A percentile compares a stretch with the other conserved stretches of the same genome.
These are phyloP conservation scores for Pseudogymnoascus sp. DNA, from an alignment of 2,329 filamentous ascomycete genomes.

Conservation along the genomic window DNA sequence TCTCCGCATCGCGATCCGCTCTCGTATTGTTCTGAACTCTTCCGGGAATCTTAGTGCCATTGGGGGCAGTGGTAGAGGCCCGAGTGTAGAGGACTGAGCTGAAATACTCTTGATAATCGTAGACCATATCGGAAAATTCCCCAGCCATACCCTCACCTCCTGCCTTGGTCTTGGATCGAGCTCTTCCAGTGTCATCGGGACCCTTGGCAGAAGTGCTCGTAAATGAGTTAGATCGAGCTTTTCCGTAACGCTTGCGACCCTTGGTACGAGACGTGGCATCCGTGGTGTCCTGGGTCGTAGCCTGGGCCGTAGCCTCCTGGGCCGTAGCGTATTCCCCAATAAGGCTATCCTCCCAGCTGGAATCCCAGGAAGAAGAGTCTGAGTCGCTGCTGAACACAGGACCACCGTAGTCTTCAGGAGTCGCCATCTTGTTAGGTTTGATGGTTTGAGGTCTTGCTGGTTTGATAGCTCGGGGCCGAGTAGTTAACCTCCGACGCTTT, in stretches of 20 bases:
- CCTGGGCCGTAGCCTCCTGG: background rate
- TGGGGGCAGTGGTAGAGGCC: background rate
- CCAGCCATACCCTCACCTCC: background rate
- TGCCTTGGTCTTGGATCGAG: background rate
- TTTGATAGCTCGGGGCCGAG: background rate
- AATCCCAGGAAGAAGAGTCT: background rate
- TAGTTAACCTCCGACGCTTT: background rate
- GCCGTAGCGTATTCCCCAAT: background rate
- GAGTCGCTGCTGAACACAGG: background rate
- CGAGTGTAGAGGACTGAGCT: background rate
- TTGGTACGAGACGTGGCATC: background rate
- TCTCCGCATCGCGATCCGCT: background rate
- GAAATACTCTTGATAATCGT: slow-evolving; percentile 17
- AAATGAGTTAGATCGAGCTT: background rate
- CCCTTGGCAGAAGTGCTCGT: background rate
- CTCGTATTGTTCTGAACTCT: background rate
- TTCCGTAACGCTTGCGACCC: too few species aligned
- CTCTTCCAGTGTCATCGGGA: background rate
- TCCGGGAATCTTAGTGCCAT: background rate
- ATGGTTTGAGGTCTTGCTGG: background rate
- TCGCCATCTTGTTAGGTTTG: background rate
- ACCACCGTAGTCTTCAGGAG: background rate
- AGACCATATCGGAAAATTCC: background rate
- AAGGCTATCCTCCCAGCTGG: background rate
- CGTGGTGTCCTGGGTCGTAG: background rate